phyloP scores from a whole-genome alignment of 2,329 filamentous ascomycete species.

The Ceratocystis papillata region DNA sequence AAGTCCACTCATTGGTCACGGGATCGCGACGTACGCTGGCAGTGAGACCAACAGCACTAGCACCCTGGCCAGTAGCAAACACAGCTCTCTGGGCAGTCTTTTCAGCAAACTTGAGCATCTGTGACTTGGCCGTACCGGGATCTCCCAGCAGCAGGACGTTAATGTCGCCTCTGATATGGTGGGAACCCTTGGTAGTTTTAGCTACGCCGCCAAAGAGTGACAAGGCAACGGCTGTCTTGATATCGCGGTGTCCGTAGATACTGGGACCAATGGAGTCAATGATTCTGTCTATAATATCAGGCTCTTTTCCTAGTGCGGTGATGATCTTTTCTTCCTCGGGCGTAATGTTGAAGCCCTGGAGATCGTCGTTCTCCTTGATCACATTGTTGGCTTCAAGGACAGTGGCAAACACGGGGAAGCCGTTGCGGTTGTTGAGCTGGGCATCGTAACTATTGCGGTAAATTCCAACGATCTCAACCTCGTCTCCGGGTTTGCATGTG shows the following conservation, averaged over 20 bases:
- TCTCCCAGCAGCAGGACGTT: conserved; percentile 94
- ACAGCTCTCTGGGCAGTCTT: conserved; percentile 95
- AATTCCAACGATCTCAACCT: conserved; percentile 91
- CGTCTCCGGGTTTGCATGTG: conserved; percentile 90
- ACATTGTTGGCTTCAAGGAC: conserved; percentile 96
- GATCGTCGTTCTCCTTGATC: conserved; percentile 92
- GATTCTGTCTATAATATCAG: conserved; percentile 84
- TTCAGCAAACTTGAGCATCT: conserved; percentile 93
- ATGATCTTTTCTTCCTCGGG: conserved; percentile 92
- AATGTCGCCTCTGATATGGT: conserved; percentile 91
- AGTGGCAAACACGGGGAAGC: conserved; percentile 95
- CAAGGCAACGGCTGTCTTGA: conserved; percentile 92
- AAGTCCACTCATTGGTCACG: conserved; percentile 90
- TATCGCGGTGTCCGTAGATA: conserved; percentile 92
- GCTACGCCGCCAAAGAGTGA: conserved; percentile 91
- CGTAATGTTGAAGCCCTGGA: conserved; percentile 89
- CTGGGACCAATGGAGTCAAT: conserved; percentile 89
- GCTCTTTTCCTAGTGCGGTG: conserved; percentile 74
- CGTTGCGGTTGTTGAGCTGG: conserved; percentile 95
- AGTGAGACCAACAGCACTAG: conserved; percentile 92
- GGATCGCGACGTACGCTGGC: conserved; percentile 93
- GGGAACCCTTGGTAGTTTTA: conserved; percentile 79
- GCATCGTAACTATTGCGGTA: conserved; percentile 98
- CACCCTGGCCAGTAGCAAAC: conserved; percentile 94
- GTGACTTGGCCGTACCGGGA: conserved; percentile 94